Conservation (phyloP, 2,329 filamentous ascomycete species). For the Grosmannia huntii region DNA sequence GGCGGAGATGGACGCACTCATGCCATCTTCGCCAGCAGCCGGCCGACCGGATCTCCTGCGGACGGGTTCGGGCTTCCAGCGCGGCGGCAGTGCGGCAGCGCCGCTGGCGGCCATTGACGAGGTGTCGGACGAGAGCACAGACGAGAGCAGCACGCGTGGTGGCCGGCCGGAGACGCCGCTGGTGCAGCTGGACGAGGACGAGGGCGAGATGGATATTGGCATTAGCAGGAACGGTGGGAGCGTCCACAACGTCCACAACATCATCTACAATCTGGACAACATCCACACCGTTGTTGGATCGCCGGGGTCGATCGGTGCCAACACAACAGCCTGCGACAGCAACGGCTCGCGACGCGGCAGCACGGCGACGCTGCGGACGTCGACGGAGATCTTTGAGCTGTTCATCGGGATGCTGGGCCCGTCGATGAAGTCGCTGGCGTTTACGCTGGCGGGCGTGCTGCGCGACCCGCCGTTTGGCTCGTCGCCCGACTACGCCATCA, state of each 20-base stretch:
- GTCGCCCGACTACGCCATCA: slow-evolving; percentile 53
- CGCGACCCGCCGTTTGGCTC: slow-evolving; percentile 73
- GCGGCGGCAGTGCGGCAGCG: slow-evolving; percentile 27
- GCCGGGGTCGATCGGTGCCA: background rate
- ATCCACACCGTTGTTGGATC: background rate
- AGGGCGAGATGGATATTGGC: background rate
- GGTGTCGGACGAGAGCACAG: slow-evolving; percentile 40
- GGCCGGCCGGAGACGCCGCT: slow-evolving; percentile 16
- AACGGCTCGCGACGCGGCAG: slow-evolving; percentile 11
- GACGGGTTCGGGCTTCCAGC: slow-evolving; percentile 21
- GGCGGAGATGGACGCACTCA: background rate
- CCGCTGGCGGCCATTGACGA: slow-evolving; percentile 51
- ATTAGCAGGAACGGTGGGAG: background rate
- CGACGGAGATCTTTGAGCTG: slow-evolving; percentile 78
- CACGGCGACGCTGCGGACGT: slow-evolving; percentile 33
- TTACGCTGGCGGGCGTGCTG: slow-evolving; percentile 78
- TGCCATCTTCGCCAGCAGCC: background rate
- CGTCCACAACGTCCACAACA: background rate
- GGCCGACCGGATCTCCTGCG: slow-evolving; percentile 12
- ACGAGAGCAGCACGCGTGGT: slow-evolving; percentile 15
- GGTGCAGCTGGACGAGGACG: background rate
- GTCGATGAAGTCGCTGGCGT: slow-evolving; percentile 91
- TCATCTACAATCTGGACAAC: background rate
- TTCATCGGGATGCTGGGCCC: slow-evolving; percentile 85
- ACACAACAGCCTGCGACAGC: background rate